Evolutionary conservation across 768 basidiomycete genomes (phyloP), one percentile per base, ranked within the genome.

Genomic region (Auricularia sp.): DNA sequence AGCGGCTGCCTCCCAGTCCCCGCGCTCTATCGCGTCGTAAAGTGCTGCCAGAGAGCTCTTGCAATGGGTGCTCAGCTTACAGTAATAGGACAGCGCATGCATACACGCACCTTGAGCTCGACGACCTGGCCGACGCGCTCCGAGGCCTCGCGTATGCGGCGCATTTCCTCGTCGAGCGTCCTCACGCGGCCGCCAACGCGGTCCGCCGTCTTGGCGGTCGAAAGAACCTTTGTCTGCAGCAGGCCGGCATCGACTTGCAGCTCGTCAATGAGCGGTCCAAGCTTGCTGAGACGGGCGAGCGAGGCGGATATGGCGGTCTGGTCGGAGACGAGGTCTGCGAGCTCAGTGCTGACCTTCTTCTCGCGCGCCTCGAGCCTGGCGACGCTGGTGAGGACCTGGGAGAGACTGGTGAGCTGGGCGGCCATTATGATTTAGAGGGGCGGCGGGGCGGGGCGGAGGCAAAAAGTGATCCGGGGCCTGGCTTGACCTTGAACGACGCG

Each of bases 1-100:
- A 0, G 94, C 87, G 3, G 97, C 97, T 2, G 90, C 84, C 73
- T 99, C 97, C 97, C 97, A 99, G 71, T 98, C 97, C 68, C 90
- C 84, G 56, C 77, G 79, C 36, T 89, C 87, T 36, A 98, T 94
- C 14, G 84, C 77, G 10, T 77, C 69, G 58, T 83, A 79, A 14
- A 88, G 74, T 23, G 79, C 80, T 3, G 78, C 73, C 53, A 90
- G 75, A 1, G 96, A 88, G 0, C 83, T 83, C 83, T 93, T 77
- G 10, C 79, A 75, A 64, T 42, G 73, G 76, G 10, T 77, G 74
- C 79, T 81, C 44, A 58, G 61, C 53, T 61, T 56, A 66, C 56
- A 36, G 11, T 12, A 8, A 3, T 7, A 44, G 12, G 36, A 8
- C 61, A 11, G 43, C 1, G 29, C 63, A 66, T 62, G 8, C 60